These are phyloP conservation scores for Didymella lethalis DNA, from an alignment of 2,329 filamentous ascomycete species.

Conservation along the genomic window DNA sequence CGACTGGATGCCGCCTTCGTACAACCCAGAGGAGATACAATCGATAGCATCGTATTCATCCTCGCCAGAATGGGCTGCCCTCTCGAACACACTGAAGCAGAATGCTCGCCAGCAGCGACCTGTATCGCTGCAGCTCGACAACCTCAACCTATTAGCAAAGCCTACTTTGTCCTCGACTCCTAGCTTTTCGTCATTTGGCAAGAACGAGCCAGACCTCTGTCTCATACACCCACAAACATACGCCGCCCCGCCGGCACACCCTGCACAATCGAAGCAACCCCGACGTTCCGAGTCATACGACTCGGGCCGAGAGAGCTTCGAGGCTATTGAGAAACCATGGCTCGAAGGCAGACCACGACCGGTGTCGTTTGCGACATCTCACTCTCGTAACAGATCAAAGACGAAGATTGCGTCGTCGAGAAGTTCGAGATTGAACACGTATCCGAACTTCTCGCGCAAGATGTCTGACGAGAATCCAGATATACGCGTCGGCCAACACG, in stretches of 20 bases:
- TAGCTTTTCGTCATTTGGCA: conserved; percentile 30
- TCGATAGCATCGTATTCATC: conserved; percentile 27
- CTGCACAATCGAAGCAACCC: conserved; percentile 22
- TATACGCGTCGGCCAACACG: conserved; percentile 28
- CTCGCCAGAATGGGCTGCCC: conserved; percentile 35
- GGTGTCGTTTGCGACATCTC: conserved; percentile 36
- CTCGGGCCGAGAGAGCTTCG: conserved; percentile 20
- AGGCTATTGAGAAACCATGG: conserved; percentile 30
- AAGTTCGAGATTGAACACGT: conserved; percentile 36
- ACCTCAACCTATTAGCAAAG: conserved; percentile 19
- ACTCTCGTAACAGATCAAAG: conserved; percentile 35
- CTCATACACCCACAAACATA: conserved; percentile 28
- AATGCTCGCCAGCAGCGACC: conserved; percentile 26
- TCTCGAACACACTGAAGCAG: conserved; percentile 30
- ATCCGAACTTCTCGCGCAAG: conserved; percentile 37
- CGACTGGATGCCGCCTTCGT: conserved; percentile 31
- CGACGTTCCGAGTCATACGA: conserved; percentile 21
- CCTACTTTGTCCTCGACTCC: conserved; percentile 9
- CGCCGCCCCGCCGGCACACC: conserved; percentile 23
- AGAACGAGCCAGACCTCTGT: conserved; percentile 27
- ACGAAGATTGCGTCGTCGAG: conserved; percentile 43
- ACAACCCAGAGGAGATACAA: conserved; percentile 24
- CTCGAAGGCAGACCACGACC: conserved; percentile 32
- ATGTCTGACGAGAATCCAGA: conserved; percentile 29
- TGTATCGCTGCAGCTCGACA: conserved; percentile 25